These are phyloP conservation scores for Aspergillus sp. DNA, from an alignment of 2,329 filamentous ascomycete genomes.

Conservation along the genomic window DNA sequence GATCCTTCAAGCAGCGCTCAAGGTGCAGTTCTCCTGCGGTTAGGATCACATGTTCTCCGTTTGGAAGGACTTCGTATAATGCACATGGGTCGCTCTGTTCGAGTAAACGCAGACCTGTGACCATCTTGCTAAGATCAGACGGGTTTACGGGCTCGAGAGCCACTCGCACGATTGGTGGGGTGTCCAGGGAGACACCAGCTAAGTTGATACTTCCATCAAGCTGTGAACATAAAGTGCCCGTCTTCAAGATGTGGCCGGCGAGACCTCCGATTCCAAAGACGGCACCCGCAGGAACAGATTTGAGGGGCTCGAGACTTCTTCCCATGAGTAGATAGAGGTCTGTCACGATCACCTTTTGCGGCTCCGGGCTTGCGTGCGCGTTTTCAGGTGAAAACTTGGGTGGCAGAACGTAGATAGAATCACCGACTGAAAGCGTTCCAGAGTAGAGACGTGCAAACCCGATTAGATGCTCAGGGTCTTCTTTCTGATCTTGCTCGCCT, in stretches of 20 bases:
- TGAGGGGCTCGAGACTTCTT: slow-evolving; percentile 76
- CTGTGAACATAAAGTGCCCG: slow-evolving; percentile 86
- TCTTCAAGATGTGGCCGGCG: slow-evolving; percentile 91
- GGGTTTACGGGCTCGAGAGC: slow-evolving; percentile 93
- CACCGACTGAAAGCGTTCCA: slow-evolving; percentile 82
- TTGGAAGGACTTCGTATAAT: slow-evolving; percentile 89
- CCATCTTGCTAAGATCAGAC: slow-evolving; percentile 90
- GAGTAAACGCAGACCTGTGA: slow-evolving; percentile 78
- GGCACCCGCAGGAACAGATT: slow-evolving; percentile 85
- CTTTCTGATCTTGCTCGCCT: slow-evolving; percentile 55
- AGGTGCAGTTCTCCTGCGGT: slow-evolving; percentile 94
- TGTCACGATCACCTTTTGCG: slow-evolving; percentile 79
- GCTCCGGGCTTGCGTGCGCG: slow-evolving; percentile 69
- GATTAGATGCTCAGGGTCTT: slow-evolving; percentile 82
- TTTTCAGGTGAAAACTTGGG: slow-evolving; percentile 88
- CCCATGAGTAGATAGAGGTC: slow-evolving; percentile 97
- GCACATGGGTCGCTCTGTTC: slow-evolving; percentile 96
- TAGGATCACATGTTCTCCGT: slow-evolving; percentile 89
- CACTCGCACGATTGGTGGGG: slow-evolving; percentile 90
- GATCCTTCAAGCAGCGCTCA: slow-evolving; percentile 88
- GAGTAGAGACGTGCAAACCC: slow-evolving; percentile 95
- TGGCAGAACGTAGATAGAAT: slow-evolving; percentile 84
- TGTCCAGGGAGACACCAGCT: slow-evolving; percentile 76
- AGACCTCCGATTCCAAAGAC: slow-evolving; percentile 94
- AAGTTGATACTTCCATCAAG: slow-evolving; percentile 85